Evolutionary conservation across 1,284 basidiomycete genomes (phyloP), one percentile per base, ranked within the genome.

Genomic region (Ustilago curta): DNA sequence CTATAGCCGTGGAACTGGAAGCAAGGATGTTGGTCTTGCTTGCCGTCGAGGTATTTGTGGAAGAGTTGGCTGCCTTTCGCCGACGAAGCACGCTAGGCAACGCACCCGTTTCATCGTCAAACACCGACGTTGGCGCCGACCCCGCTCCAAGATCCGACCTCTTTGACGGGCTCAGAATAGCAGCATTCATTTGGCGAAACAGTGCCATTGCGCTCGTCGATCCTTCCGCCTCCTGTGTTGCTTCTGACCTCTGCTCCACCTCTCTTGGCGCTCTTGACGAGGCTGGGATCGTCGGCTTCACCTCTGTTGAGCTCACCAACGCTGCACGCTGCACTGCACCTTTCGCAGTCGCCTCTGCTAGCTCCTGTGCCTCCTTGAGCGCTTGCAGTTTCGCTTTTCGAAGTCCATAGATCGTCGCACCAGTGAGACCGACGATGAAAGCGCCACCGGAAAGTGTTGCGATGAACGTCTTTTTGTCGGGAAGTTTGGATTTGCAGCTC

Each of bases 401-500:
- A 1, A 76, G 50, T 5, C 68, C 68, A 32, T 76, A 76, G 58
- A 71, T 71, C 21, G 73, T 68, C 8, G 73, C 67, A 12, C 68
- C 64, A 3, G 68, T 71, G 21, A 76, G 51, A 18, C 73, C 73
- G 25, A 71, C 57, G 29, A 76, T 44, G 47, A 76, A 76, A 23
- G 73, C 73, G 40, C 56, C 51, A 31, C 73, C 73, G 1, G 68
- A 62, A 11, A 76, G 68, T 4, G 68, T 76, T 21, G 73, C 68
- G 19, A 76, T 76, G 42, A 76, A 76, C 21, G 68, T 70, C 68
- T 64, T 70, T 39, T 67, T 70, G 55, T 76, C 73, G 4, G 73
- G 73, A 27, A 75, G 61, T 18, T 57, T 45, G 8, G 25, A 27
- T 8, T 54, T 64, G 61, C 65, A 70, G 61, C 68, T 70, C 23